A percentile compares a stretch with the other conserved stretches of the same genome.
These are phyloP conservation scores for Psilocybe sp. DNA, from an alignment of 768 basidiomycete species.

Conservation along the genomic window DNA sequence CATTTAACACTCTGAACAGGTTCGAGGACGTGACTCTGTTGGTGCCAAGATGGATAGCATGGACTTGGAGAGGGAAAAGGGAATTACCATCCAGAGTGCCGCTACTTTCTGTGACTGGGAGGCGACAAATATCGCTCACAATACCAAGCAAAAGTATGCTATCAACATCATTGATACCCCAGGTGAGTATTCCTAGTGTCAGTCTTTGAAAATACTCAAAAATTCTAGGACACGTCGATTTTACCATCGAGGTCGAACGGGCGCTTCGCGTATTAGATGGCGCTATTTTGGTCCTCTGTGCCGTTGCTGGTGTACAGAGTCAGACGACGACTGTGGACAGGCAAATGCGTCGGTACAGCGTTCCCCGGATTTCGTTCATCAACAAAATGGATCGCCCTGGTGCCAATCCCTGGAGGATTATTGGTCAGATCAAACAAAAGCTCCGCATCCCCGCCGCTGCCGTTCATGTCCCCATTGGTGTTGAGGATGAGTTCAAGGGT, in stretches of 20 bases:
- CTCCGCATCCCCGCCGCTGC: constrained; percentile 91
- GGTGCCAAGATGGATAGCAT: constrained; percentile 99
- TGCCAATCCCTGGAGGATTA: constrained; percentile 95
- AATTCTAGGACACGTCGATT: constrained; percentile 91
- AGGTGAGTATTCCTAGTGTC: constrained; percentile 41
- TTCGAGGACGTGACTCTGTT: constrained; percentile 90
- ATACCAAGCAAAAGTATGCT: constrained; percentile 76
- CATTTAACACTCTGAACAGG: constrained; percentile 40
- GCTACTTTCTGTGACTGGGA: constrained; percentile 99
- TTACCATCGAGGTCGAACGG: constrained; percentile 98
- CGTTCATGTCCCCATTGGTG: constrained; percentile 93
- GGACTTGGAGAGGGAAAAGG: constrained; percentile 98
- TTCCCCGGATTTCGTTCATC: constrained; percentile 91
- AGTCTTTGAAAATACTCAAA: constrained; percentile 1
- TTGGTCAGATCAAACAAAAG: constrained; percentile 88
- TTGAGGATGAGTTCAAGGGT: constrained; percentile 82
- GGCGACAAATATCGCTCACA: constrained; percentile 55
- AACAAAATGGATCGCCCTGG: constrained; percentile 99
- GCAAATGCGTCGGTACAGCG: constrained; percentile 96
- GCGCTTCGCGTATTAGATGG: constrained; percentile 96
- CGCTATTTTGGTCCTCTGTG: constrained; percentile 93
- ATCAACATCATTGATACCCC: constrained; percentile 99
- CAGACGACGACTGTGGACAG: constrained; percentile 99
- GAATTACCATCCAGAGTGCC: constrained; percentile 98
- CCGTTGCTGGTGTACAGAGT: constrained; percentile 94